phyloP scores from a whole-genome alignment of 352 stramenopile genomes.

The Phytophthora podocarpi region DNA sequence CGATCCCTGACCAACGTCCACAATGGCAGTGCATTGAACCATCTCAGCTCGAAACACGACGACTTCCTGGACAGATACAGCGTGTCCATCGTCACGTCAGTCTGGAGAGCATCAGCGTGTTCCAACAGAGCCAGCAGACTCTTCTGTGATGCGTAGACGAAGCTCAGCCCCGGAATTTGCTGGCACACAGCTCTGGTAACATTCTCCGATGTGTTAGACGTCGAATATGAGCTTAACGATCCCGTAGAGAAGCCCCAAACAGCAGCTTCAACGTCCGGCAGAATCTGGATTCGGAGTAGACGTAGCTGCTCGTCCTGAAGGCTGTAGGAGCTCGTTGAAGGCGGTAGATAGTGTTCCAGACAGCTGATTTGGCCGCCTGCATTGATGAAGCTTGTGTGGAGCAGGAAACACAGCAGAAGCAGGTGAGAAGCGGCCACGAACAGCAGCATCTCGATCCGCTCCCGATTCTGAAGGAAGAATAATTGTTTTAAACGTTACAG shows the following conservation, averaged over 20 bases:
- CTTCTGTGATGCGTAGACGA: slow-evolving; percentile 71
- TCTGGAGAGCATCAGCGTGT: slow-evolving; percentile 29
- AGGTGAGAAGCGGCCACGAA: slow-evolving; percentile 64
- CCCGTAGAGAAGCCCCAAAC: slow-evolving; percentile 19
- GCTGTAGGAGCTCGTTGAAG: slow-evolving; percentile 1
- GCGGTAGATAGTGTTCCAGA: slow-evolving; percentile 37
- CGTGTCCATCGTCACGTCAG: slow-evolving; percentile 41
- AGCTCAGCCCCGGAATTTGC: slow-evolving; percentile 39
- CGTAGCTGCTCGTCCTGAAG: slow-evolving; percentile 23
- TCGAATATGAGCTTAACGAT: slow-evolving; percentile 3
- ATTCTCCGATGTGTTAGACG: not conserved
- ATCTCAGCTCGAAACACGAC: slow-evolving; percentile 56
- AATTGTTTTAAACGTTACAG: not conserved
- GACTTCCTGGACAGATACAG: slow-evolving; percentile 44
- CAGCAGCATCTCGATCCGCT: slow-evolving; percentile 58
- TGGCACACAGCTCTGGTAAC: not conserved
- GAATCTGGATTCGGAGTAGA: slow-evolving; percentile 51
- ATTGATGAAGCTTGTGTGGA: slow-evolving; percentile 66
- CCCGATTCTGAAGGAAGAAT: slow-evolving; percentile 42
- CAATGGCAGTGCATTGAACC: slow-evolving; percentile 39
- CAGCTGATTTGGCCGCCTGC: slow-evolving; percentile 33
- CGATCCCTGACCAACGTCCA: slow-evolving; percentile 54
- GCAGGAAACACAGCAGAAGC: slow-evolving; percentile 49
- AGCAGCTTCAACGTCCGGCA: slow-evolving; percentile 11
- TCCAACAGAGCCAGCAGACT: slow-evolving; percentile 72